Evolutionary conservation across 805 yeast genomes (phyloP).

Genomic region (Wickerhamia fluorescens): DNA sequence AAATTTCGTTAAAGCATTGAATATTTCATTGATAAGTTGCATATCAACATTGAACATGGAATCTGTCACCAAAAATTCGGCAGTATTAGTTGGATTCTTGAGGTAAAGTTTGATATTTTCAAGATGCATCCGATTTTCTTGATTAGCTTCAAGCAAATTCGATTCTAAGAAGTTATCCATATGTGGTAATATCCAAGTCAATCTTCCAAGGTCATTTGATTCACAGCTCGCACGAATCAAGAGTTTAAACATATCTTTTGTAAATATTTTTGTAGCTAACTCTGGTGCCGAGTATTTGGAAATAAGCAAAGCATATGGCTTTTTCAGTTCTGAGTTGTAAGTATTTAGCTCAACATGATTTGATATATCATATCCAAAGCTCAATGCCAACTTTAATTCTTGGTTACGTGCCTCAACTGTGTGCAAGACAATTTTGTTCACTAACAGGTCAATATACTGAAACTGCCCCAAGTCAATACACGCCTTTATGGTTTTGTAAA

Average conservation of each 20-base stretch:
- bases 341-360: not conserved
- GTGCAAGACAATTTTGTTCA: slow-evolving; percentile 25
- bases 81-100: slow-evolving; percentile 2
- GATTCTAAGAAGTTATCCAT: slow-evolving; percentile 16
- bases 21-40: slow-evolving; percentile 13
- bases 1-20: slow-evolving; percentile 12
- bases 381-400: slow-evolving; percentile 4
- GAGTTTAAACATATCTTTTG: slow-evolving; percentile 14
- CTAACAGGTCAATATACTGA: slow-evolving; percentile 25
- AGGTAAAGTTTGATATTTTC: slow-evolving; percentile 4
- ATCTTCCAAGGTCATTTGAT: slow-evolving; percentile 25
- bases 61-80: slow-evolving; percentile 1
- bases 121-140: slow-evolving; percentile 4
- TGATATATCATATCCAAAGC: slow-evolving; percentile 3
- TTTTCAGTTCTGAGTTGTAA: slow-evolving; percentile 1
- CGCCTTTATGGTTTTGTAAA: slow-evolving; percentile 21
- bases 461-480: slow-evolving; percentile 20
- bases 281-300: slow-evolving; percentile 8
- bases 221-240: slow-evolving; percentile 16
- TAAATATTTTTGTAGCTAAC: slow-evolving; percentile 13
- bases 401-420: slow-evolving; percentile 8
- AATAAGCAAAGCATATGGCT: slow-evolving; percentile 7
- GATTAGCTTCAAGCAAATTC: not conserved
- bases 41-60: slow-evolving; percentile 7
- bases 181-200: slow-evolving; percentile 31